Base-by-base conservation (phyloP, 2,329 filamentous ascomycete genomes). In the Beauveria varroae region DNA sequence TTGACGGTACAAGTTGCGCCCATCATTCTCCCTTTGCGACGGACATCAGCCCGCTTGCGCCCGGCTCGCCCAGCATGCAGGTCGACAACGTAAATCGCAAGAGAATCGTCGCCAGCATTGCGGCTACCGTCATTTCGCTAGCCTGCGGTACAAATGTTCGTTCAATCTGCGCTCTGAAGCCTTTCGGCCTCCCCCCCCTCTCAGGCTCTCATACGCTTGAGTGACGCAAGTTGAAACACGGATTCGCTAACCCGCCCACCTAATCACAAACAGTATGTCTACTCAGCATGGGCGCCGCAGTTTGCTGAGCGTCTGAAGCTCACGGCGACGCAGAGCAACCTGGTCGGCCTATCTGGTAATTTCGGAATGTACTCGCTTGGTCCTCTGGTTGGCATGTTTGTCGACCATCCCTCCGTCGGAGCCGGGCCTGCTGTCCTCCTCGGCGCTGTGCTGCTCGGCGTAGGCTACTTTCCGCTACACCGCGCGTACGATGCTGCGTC, bases 201-300 rank as follows among this genome's bases (percentile, higher is more conserved):
- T 18, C 3, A 18, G 7, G 1, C 12, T 16, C 30, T 20, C 37
- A 24, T 16, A 22, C 22, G 14, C 30, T 44, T 18, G 30, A 16
- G 49, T 53, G 50, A 53, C 50, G 20, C 49, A 41, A 7, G 18
- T 40, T 51, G 50, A 49, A 57, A 46, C 53, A 44, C 54, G 40
- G 14, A 49, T 63, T 30, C 28, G 49, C 57, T 60, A 30, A 58
- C 46, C 4, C 26, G 16, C 8, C 30, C 30, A 34, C 30, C 44
- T 28, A 18, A 14, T 44, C 24, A 56, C 41, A 18, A 57, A 55
- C 71, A 97, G 91, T 98, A 99, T 84, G 93, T 93, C 71, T 99
- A 97, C 76, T 97, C 92, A 60, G 93, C 93, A 75, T 99, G 95
- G 93, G 92, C 91, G 16, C 95, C 95, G 22, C 93, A 97, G 75